A percentile compares a stretch with the other conserved stretches of the same genome.
These are phyloP conservation scores for Coemansia reversa DNA, from an alignment of 192 early-diverging fungal genomes.

Conservation along the genomic window DNA sequence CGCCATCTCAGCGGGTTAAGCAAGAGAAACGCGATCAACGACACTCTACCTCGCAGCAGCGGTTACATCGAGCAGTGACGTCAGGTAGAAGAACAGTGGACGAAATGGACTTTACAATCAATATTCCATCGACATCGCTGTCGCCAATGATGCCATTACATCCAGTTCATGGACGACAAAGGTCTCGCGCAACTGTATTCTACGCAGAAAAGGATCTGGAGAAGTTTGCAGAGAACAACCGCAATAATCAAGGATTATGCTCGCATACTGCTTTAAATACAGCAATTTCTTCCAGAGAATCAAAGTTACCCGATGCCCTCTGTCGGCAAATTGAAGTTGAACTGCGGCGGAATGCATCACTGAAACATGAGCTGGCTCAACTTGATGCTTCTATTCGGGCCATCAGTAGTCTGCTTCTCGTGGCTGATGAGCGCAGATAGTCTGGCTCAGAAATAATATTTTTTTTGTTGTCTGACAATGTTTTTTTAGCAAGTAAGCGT, in stretches of 20 bases:
- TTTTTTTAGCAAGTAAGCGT: not conserved
- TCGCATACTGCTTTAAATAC: slow-evolving; percentile 4
- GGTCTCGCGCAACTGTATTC: slow-evolving; percentile 22
- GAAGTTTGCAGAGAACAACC: not conserved
- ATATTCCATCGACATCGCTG: slow-evolving; percentile 47
- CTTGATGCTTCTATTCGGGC: slow-evolving; percentile 11
- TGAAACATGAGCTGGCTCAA: slow-evolving; percentile 25
- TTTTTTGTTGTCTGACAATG: not conserved
- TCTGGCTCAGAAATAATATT: too few species aligned
- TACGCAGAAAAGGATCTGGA: slow-evolving; percentile 3
- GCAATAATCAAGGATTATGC: not conserved
- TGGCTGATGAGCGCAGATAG: slow-evolving; percentile 2
- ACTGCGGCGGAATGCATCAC: slow-evolving; percentile 17
- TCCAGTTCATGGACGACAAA: slow-evolving; percentile 12
- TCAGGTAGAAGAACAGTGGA: not conserved
- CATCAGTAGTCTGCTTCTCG: slow-evolving; percentile 16
- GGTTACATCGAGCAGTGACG: not conserved
- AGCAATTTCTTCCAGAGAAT: slow-evolving; percentile 1
- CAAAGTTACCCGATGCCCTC: not conserved
- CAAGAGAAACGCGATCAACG: slow-evolving; percentile 2
- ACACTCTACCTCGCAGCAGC: not conserved
- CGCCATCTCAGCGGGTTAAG: slow-evolving; percentile 13
- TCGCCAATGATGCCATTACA: slow-evolving; percentile 36
- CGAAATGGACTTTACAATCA: slow-evolving; percentile 43
- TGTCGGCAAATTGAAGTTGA: slow-evolving; percentile 23